These are phyloP conservation scores for Volvox carteri DNA, from an alignment of 163 green algal genomes.

Conservation along the genomic window DNA sequence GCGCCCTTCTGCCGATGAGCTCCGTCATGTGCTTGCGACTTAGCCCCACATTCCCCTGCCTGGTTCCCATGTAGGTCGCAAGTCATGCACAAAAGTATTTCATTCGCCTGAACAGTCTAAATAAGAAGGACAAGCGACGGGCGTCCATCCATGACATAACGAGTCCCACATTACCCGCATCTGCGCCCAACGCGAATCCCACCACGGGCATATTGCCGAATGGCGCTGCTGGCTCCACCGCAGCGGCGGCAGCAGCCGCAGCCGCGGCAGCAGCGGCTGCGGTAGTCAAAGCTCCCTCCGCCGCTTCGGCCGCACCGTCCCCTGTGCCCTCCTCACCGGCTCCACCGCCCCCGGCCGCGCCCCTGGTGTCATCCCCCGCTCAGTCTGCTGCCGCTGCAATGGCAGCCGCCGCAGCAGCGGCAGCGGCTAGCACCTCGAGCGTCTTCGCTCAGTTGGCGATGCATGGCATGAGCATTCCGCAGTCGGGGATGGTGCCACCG, in stretches of 20 bases:
- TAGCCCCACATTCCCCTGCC: too few species aligned
- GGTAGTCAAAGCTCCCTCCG: background rate
- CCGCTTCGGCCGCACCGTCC: background rate
- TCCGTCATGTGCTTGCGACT: too few species aligned
- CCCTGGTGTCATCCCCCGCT: background rate
- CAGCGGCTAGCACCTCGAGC: background rate
- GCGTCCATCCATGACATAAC: conserved; percentile 90
- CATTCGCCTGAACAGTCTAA: conserved; percentile 89
- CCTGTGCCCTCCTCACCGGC: background rate
- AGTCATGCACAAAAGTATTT: conserved; percentile 98
- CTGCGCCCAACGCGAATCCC: conserved; percentile 18
- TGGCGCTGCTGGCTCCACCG: background rate
- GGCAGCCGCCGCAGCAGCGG: conserved; percentile 21
- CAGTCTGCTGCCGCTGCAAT: background rate
- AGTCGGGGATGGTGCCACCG: conserved; percentile 8
- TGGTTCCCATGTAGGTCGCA: conserved; percentile 94
- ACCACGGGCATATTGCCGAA: conserved; percentile 17
- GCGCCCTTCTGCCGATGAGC: too few species aligned
- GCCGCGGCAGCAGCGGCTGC: background rate
- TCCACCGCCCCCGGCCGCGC: background rate
- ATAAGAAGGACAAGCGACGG: conserved; percentile 93
- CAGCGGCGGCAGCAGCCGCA: background rate
- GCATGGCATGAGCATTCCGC: conserved; percentile 28
- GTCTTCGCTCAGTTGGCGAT: conserved; percentile 47
- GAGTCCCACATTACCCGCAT: conserved; percentile 43